phyloP scores from a whole-genome alignment of 2,329 filamentous ascomycete genomes.

The Cytospora mali region DNA sequence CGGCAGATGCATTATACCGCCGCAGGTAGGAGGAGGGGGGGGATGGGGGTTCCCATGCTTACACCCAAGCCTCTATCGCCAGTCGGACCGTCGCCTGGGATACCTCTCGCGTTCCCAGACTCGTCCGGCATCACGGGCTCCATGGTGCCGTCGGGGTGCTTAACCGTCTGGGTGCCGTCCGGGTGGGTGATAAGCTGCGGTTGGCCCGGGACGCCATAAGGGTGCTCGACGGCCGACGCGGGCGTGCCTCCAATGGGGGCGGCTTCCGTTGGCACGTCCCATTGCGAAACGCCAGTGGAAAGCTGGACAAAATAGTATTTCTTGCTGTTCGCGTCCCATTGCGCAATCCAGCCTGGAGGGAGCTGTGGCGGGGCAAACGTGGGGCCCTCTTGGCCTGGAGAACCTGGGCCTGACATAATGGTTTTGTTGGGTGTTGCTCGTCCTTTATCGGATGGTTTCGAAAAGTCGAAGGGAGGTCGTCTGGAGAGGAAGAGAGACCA shows the following conservation, averaged over 20 bases:
- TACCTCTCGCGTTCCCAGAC: conserved; percentile 32
- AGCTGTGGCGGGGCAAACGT: conserved; percentile 62
- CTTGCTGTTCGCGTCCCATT: conserved; percentile 66
- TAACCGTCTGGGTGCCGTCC: conserved; percentile 64
- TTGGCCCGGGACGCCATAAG: conserved; percentile 58
- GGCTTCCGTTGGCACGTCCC: conserved; percentile 70
- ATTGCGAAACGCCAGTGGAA: conserved; percentile 71
- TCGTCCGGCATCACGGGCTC: conserved; percentile 57
- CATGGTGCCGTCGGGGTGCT: conserved; percentile 62
- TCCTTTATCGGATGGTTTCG: neutral
- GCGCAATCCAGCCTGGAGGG: conserved; percentile 68
- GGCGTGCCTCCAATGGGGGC: conserved; percentile 65
- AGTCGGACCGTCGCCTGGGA: conserved; percentile 45
- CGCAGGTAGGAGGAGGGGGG: neutral
- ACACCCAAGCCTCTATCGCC: conserved; percentile 68
- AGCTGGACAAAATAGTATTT: conserved; percentile 76
- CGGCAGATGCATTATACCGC: conserved; percentile 2
- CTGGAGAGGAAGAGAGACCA: neutral
- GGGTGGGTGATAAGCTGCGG: conserved; percentile 62
- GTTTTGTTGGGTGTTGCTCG: neutral
- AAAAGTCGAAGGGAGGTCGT: neutral
- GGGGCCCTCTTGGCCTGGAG: conserved; percentile 61
- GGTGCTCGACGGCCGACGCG: conserved; percentile 58
- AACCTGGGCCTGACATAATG: conserved; percentile 59
- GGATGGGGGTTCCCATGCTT: conserved; percentile 40